These are phyloP conservation scores for Xylariaceae sp. DNA, from an alignment of 2,329 filamentous ascomycete species.

Conservation along the genomic window DNA sequence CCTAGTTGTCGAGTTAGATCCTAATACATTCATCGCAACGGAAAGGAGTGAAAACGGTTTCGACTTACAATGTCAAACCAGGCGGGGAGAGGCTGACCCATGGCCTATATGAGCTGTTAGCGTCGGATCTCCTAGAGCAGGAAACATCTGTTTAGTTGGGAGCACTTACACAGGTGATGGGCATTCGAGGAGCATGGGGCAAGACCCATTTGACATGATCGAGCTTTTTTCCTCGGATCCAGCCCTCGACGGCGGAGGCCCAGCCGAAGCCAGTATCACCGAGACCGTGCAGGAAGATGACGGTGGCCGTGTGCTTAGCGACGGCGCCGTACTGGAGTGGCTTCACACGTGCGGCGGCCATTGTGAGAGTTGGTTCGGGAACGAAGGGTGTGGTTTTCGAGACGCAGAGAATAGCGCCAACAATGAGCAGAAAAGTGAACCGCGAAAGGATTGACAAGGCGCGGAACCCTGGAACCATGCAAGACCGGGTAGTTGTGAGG, in stretches of 20 bases:
- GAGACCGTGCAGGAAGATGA: constrained; percentile 90
- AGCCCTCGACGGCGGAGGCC: constrained; percentile 81
- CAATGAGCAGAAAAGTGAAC: neutral
- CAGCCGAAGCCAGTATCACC: constrained; percentile 78
- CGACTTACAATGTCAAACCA: constrained; percentile 74
- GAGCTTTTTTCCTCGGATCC: constrained; percentile 72
- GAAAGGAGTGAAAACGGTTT: neutral
- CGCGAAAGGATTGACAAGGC: neutral
- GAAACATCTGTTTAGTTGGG: neutral
- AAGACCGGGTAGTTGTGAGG: neutral
- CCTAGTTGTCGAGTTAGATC: constrained; percentile 15
- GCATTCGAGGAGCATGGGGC: constrained; percentile 81
- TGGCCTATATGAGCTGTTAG: constrained; percentile 48
- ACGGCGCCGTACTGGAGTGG: constrained; percentile 30
- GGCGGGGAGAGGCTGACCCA: constrained; percentile 74
- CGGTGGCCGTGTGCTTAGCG: constrained; percentile 74
- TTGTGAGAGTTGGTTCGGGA: constrained; percentile 18
- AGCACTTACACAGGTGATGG: constrained; percentile 68
- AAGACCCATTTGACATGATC: constrained; percentile 91
- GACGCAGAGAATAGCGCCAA: neutral
- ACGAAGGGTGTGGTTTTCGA: constrained; percentile 3
- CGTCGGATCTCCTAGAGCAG: neutral
- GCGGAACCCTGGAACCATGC: constrained; percentile 7
- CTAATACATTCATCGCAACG: neutral
- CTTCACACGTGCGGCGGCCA: constrained; percentile 25